Base-by-base conservation (phyloP, 305 asterid genomes). In the Ruellia speciosa region DNA sequence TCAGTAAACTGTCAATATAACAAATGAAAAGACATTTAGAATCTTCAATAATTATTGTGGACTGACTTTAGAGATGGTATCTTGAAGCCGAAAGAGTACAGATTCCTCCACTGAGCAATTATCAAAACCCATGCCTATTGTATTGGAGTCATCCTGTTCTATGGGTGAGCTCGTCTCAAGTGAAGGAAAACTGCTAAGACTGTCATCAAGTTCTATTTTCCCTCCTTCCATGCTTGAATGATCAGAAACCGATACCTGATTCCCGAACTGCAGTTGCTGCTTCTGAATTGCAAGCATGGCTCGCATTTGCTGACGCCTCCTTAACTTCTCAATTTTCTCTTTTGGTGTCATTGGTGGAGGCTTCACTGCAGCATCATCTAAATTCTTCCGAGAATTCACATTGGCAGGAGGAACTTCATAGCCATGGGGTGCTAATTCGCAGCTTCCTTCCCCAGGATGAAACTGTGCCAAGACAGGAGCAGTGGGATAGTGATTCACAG, bases 271-370 rank as follows among this genome's bases (percentile, higher is more conserved):
- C 75, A 72, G 83, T 69, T 82, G 97, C 70, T 88, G 97, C 67
- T 79, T 86, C 70, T 82, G 95, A 69, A 88, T 92, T 52, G 94
- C 99, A 64, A 86, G 82, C 66, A 80, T 79, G 56, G 95, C 99
- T 67, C 94, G 73, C 90, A 86, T 80, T 70, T 92, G 92, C 77
- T 92, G 99, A 66, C 89, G 76, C 69, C 86, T 76, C 75, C 96
- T 84, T 54, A 92, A 66, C 81, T 92, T 92, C 65, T 88, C 95
- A 59, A 92, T 77, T 71, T 92, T 92, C 74, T 88, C 96, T 70
- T 64, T 81, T 18, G 99, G 95, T 4, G 99, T 81, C 99, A 92
- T 92, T 46, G 63, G 65, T 55, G 79, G 76, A 66, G 86, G 81
- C 62, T 64, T 73, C 47, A 19, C 60, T 3, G 77, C 60, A 57